phyloP scores from a whole-genome alignment of 2,329 filamentous ascomycete species.

The Triangularia verruculosa region DNA sequence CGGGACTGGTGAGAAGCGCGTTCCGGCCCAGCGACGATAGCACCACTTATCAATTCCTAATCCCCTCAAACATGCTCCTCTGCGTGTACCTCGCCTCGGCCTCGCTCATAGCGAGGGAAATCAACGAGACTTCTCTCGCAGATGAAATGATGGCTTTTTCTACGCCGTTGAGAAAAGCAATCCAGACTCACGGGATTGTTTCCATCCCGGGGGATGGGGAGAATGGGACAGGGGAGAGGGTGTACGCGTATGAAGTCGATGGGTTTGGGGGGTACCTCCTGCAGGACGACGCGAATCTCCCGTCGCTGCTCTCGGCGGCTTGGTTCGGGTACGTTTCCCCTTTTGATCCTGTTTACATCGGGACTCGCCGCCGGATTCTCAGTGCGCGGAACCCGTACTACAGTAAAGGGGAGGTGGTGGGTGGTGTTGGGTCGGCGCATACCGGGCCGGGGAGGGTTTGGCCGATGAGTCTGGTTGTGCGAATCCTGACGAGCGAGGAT shows the following conservation, averaged over 20 bases:
- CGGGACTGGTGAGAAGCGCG: conserved; percentile 79
- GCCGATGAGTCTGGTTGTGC: conserved; percentile 82
- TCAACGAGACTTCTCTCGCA: conserved; percentile 44
- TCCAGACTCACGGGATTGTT: conserved; percentile 45
- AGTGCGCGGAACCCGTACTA: conserved; percentile 67
- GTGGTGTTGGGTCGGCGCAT: conserved; percentile 52
- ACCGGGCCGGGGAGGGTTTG: conserved; percentile 68
- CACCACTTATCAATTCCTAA: conserved; percentile 79
- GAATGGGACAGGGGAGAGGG: conserved; percentile 39
- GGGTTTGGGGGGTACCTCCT: conserved; percentile 60
- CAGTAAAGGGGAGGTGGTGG: conserved; percentile 51
- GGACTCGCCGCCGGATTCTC: conserved; percentile 71
- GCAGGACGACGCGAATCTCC: conserved; percentile 69
- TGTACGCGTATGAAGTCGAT: conserved; percentile 72
- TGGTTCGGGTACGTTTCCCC: conserved; percentile 58
- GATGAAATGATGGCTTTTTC: conserved; percentile 57
- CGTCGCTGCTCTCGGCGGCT: conserved; percentile 58
- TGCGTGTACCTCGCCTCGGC: conserved; percentile 56
- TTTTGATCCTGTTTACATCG: conserved; percentile 64
- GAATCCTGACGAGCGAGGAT: conserved; percentile 73
- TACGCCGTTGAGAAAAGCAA: conserved; percentile 41
- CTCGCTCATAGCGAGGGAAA: conserved; percentile 45
- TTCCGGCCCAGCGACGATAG: conserved; percentile 91
- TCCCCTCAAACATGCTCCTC: conserved; percentile 88
- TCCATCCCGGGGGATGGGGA: conserved; percentile 4